These are phyloP conservation scores for Colletotrichum brevisporum DNA, from an alignment of 2,329 filamentous ascomycete species.

Conservation along the genomic window DNA sequence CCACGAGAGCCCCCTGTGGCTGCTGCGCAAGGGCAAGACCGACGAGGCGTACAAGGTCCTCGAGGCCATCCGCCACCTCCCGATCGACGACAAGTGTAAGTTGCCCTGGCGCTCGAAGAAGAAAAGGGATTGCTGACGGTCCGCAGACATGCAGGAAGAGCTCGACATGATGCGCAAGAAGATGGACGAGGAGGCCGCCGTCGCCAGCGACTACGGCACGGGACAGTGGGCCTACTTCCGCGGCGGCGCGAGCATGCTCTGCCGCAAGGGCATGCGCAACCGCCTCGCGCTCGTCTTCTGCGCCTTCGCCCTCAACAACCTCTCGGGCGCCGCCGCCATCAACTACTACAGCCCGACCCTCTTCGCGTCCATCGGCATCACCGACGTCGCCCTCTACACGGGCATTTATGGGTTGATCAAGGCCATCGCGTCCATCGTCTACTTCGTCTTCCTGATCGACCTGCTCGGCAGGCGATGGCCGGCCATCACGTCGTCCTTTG, in stretches of 20 bases:
- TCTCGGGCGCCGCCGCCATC: conserved; percentile 54
- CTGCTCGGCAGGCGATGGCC: conserved; percentile 55
- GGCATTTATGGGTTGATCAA: conserved; percentile 65
- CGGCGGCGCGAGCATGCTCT: conserved; percentile 51
- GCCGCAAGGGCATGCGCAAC: conserved; percentile 57
- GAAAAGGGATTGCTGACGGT: not conserved
- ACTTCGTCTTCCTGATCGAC: conserved; percentile 56
- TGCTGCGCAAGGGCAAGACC: conserved; percentile 38
- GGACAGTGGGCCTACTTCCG: conserved; percentile 52
- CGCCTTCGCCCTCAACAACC: conserved; percentile 56
- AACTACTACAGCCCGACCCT: conserved; percentile 57
- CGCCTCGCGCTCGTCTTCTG: conserved; percentile 54
- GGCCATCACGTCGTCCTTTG: conserved; percentile 62
- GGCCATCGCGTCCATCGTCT: conserved; percentile 56
- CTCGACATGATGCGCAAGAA: conserved; percentile 59
- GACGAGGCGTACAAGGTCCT: conserved; percentile 52
- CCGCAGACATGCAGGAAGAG: conserved; percentile 58
- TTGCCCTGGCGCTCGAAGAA: no score
- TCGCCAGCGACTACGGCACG: conserved; percentile 50
- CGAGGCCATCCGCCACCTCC: conserved; percentile 59
- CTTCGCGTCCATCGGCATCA: conserved; percentile 60
- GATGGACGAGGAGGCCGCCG: conserved; percentile 50
- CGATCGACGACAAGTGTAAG: conserved; percentile 52
- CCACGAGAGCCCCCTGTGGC: conserved; percentile 42
- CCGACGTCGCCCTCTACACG: conserved; percentile 60